phyloP scores from a whole-genome alignment of 306 rosid species.

The Ceratonia siliqua region DNA sequence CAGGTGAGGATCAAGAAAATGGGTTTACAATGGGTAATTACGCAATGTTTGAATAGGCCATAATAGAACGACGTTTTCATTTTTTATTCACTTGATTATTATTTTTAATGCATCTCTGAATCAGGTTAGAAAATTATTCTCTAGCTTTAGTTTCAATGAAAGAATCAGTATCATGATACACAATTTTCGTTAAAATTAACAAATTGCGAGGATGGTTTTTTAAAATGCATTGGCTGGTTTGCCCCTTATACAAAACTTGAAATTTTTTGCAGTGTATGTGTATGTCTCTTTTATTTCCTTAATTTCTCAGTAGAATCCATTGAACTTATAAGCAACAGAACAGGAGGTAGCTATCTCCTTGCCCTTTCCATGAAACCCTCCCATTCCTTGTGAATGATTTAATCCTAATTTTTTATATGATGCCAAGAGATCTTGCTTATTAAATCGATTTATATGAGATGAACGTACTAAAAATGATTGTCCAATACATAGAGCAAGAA shows the following conservation, averaged over 20 bases:
- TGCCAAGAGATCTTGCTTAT: not conserved
- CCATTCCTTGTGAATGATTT: constrained; percentile 19
- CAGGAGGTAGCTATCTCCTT: constrained; percentile 15
- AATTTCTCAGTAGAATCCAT: not conserved
- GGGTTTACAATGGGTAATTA: constrained; percentile 1
- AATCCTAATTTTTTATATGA: not conserved
- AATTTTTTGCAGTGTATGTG: not conserved
- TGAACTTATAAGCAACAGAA: constrained; percentile 11
- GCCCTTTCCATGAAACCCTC: not conserved
- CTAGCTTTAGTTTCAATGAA: not conserved
- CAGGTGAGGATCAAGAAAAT: constrained; percentile 57
- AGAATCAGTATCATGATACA: not conserved
- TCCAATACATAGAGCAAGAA: not conserved
- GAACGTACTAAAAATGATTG: not conserved
- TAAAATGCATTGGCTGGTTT: not conserved
- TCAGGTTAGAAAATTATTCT: not conserved
- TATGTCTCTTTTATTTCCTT: not conserved
- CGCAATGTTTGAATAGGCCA: not conserved
- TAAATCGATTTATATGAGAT: not conserved
- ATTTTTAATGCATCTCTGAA: not conserved
- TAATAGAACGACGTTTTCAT: constrained; percentile 3
- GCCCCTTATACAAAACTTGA: not conserved
- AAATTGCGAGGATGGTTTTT: not conserved
- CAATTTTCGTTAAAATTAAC: constrained; percentile 17
- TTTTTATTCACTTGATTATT: constrained; percentile 10